A percentile compares a stretch with the other conserved stretches of the same genome.
These are phyloP conservation scores for Backusella morwellensis DNA, from an alignment of 192 early-diverging fungal species.

Conservation along the genomic window DNA sequence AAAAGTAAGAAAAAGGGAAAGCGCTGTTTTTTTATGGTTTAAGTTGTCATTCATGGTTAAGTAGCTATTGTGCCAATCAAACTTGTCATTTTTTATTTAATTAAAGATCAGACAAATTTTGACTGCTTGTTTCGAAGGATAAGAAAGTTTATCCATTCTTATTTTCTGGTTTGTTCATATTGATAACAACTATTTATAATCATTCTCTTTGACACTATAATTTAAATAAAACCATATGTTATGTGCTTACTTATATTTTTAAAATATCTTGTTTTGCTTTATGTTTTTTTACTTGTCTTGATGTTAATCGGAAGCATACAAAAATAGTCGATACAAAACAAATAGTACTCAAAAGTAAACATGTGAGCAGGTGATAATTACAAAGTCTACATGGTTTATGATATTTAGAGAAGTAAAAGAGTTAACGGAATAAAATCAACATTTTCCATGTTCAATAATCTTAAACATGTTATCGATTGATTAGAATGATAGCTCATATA, in stretches of 20 bases:
- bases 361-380: too few relatives aligned
- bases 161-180: neutral
- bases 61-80: conserved; percentile 1
- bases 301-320: neutral
- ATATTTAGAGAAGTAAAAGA: neutral
- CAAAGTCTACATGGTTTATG: neutral
- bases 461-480: neutral
- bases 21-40: neutral
- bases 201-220: too few relatives aligned
- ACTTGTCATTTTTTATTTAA: neutral
- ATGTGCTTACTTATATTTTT: neutral
- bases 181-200: neutral
- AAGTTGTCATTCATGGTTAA: neutral
- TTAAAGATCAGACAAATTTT: neutral
- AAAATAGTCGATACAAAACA: neutral
- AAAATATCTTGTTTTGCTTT: neutral
- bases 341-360: neutral
- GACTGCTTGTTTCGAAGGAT: neutral
- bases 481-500: neutral
- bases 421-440: neutral
- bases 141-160: neutral
- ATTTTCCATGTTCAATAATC: neutral
- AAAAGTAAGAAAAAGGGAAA: neutral
- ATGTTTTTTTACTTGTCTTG: neutral
- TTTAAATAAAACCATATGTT: too few relatives aligned